Base-by-base conservation (phyloP, 2,329 filamentous ascomycete genomes). In the Leptographium galeiforme region DNA sequence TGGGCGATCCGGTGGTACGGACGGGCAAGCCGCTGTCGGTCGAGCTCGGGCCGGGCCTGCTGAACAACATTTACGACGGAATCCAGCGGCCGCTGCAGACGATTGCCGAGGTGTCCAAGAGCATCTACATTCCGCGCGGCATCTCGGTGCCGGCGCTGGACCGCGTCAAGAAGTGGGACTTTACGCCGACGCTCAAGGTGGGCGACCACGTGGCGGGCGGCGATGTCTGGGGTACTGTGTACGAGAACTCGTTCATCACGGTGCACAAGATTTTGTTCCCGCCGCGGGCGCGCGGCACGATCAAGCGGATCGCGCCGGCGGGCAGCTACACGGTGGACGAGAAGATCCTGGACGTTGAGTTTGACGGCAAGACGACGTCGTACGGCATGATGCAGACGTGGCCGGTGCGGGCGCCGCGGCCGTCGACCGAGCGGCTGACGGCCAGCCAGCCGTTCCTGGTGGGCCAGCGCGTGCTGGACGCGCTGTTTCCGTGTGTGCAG, bases 11-110 rank as follows among this genome's bases (percentile, higher is more conserved):
- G 50, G 93, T 98, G 61, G 64, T 74, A 57, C 82, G 91, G 64
- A 96, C 91, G 55, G 88, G 89, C 70, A 96, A 97, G 78, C 93
- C 93, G 59, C 77, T 98, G 53, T 96, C 93, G 55, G 93, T 98
- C 71, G 93, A 98, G 71, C 85, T 98, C 48, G 93, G 93, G 50
- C 93, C 93, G 59, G 93, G 93, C 67, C 76, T 98, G 69, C 89
- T 98, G 80, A 91, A 97, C 74, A 96, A 93, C 61, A 98, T 98
- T 70, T 98, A 97, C 77, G 93, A 98, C 69, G 93, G 93, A 74
- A 98, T 98, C 64, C 93, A 98, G 71, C 85, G 93, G 67, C 93
- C 93, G 50, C 83, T 98, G 63, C 85, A 85, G 72, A 83, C 81
- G 61, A 98, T 98, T 64, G 76, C 88, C 61, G 74, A 84, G 43